Evolutionary conservation across 2,329 filamentous ascomycete species (phyloP), one percentile per base, ranked within the genome.

Genomic region (Cytospora schulzeri): DNA sequence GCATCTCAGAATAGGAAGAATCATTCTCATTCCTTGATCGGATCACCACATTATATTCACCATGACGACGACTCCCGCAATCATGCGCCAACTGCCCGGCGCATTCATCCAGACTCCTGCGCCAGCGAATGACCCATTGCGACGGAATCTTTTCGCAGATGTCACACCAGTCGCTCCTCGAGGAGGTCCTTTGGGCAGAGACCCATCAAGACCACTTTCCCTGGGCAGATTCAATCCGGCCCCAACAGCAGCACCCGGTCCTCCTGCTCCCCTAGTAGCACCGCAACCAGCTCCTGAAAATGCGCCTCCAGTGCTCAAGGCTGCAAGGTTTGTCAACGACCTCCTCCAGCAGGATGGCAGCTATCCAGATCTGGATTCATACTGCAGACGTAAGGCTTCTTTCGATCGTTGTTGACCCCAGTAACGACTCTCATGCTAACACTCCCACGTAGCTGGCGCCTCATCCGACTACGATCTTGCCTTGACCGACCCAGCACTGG

Each of bases 381-480:
- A 97, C 78, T 88, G 96, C 71, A 87, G 89, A 78, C 92, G 93
- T 95, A 82, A 83, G 45, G 91, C 85, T 60, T 29, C 31, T 35
- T 33, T 29, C 35, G 8, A 26, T 31, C 24, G 41, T 31, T 14
- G 33, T 31, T 58, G 29, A 57, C 15, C 15, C 28, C n/a, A n/a
- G 41, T 56, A 35, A 24, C 51, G 52, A 31, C 63, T 14, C n/a
- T 9, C 33, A 24, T 24, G 28, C 29, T 35, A 50, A 45, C 17
- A 24, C 55, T 58, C 58, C 62, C 51, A 64, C 68, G 63, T 70
- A 96, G 92, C 93, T 80, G 93, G 95, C 68, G 88, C 91, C 69
- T 97, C 93, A 6, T 94, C 91, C 71, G 93, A 97, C 69, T 98
- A 98, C 79, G 92, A 97, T 71, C 80, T 96, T 57, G 86, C 91